Evolutionary conservation across 2,329 filamentous ascomycete species (phyloP), one percentile per base, ranked within the genome.

Genomic region (Lachnellula cervina): DNA sequence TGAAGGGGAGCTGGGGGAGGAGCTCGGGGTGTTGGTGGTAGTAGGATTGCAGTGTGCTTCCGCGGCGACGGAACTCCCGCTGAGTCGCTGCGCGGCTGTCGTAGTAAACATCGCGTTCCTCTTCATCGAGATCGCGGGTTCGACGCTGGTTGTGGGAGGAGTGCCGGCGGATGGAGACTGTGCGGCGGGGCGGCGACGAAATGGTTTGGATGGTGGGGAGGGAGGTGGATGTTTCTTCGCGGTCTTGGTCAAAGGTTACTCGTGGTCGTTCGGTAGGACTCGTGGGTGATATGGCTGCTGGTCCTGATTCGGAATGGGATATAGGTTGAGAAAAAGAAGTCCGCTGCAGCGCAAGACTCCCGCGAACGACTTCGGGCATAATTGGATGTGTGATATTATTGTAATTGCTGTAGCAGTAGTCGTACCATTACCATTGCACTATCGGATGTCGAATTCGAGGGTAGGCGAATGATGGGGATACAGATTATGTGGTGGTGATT

Each of bases 1-100:
- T 62, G 37, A 64, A 64, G 44, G 62, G 62, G 2, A 64, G 37
- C 42, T 64, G 62, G 7, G 62, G 62, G 5, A 64, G 55, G 7
- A 64, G 59, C 28, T 64, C 60, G 11, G 62, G 62, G 48, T 64
- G 60, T 37, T 61, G 56, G 47, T 37, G 21, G 42, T 64, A 64
- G 47, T 64, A 64, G n/a, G 57, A 54, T 48, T 64, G 60, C 13
- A 64, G 55, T 2, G 57, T 64, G 52, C 51, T 62, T 16, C 52
- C 62, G n/a, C 62, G 57, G 49, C 62, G 43, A 23, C 54, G 56
- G 45, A 49, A 64, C 35, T 64, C 62, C n/a, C n/a, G 49, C 34
- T 62, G 60, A 7, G 57, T 62, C 6, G 62, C 62, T 28, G 62
- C 62, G 19, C 62, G 57, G 45, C 54, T 58, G 34, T 64, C 62